Conservation (phyloP, 495 filamentous ascomycete genomes). For the Talaromyces stipitatus region DNA sequence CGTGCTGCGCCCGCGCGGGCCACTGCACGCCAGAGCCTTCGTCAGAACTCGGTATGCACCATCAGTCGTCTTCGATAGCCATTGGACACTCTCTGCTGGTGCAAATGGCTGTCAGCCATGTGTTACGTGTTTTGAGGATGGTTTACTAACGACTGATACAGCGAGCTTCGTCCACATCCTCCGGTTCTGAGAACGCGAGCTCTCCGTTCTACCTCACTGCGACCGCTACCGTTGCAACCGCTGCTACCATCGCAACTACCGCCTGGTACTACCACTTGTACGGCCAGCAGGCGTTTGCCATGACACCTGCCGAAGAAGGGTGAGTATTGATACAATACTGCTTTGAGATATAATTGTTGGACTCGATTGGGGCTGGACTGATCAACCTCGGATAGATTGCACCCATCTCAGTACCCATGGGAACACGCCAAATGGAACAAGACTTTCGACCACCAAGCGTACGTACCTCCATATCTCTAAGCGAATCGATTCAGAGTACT, state of each 20-base stretch:
- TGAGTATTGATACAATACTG: conserved; percentile 46
- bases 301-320: conserved; percentile 96
- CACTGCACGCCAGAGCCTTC: conserved; percentile 47
- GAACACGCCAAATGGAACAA: conserved; percentile 82
- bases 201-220: conserved; percentile 60
- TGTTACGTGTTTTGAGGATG: background rate
- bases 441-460: conserved; percentile 96
- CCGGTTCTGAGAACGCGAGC: conserved; percentile 41
- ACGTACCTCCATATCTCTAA: conserved; percentile 35
- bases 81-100: conserved; percentile 23
- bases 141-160: conserved; percentile 23
- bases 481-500: conserved; percentile 25
- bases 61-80: conserved; percentile 13
- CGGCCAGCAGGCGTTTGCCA: conserved; percentile 76
- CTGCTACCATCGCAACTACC: conserved; percentile 76
- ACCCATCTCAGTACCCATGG: conserved; percentile 91
- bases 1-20: conserved; percentile 73
- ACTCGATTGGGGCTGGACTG: background rate
- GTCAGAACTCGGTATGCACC: conserved; percentile 41
- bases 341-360: background rate
- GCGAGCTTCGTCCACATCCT: conserved; percentile 40
- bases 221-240: conserved; percentile 74
- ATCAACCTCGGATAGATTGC: conserved; percentile 53
- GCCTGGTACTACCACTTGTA: conserved; percentile 96
- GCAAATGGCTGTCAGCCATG: conserved; percentile 21